These are phyloP conservation scores for Ophiobolus disseminans DNA, from an alignment of 2,329 filamentous ascomycete species.

Conservation along the genomic window DNA sequence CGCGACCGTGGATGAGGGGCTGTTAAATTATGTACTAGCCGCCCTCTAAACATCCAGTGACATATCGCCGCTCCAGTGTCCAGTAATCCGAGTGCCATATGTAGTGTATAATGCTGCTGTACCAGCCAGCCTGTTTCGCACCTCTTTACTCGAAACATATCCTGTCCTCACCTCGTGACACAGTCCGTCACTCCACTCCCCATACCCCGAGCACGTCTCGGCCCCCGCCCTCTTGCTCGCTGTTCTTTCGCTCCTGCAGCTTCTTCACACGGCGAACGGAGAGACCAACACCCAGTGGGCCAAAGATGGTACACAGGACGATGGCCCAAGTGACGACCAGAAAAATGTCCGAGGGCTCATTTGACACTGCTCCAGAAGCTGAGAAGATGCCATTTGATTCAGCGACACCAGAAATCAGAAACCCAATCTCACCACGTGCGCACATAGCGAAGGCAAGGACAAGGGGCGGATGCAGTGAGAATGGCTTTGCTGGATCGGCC, in stretches of 20 bases:
- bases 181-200: slow-evolving; percentile 45
- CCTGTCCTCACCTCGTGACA: neutral
- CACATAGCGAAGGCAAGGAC: slow-evolving; percentile 76
- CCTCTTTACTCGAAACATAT: neutral
- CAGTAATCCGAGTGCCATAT: no score
- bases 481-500: slow-evolving; percentile 53
- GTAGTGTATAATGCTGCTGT: no score
- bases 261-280: slow-evolving; percentile 56
- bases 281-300: slow-evolving; percentile 60
- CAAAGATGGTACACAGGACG: slow-evolving; percentile 63
- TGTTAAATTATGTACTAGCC: no score
- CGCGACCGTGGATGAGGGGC: neutral
- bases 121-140: neutral
- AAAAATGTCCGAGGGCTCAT: slow-evolving; percentile 55
- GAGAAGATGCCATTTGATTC: slow-evolving; percentile 61
- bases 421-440: slow-evolving; percentile 80
- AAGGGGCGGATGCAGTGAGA: slow-evolving; percentile 70
- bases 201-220: slow-evolving; percentile 55
- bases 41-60: no score
- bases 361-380: slow-evolving; percentile 10
- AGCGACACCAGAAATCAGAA: slow-evolving; percentile 74
- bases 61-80: no score
- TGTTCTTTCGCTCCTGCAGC: slow-evolving; percentile 47
- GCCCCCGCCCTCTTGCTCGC: slow-evolving; percentile 39
- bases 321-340: slow-evolving; percentile 65